These are phyloP conservation scores for Xylaria acuta DNA, from an alignment of 495 filamentous ascomycete genomes.

Conservation along the genomic window DNA sequence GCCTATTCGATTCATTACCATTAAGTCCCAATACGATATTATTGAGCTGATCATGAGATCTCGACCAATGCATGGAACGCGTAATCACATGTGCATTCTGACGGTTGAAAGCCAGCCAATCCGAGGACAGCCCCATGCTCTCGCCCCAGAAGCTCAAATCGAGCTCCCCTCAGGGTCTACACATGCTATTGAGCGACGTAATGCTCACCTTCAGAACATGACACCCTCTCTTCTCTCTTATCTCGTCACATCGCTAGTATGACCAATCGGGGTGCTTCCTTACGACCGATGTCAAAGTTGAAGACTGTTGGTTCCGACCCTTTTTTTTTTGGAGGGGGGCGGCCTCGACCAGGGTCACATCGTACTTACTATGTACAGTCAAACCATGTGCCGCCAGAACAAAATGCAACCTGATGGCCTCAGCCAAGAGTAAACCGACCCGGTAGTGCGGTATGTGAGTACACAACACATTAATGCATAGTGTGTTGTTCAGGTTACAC, in stretches of 20 bases:
- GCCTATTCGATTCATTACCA: neutral
- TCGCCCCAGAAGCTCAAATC: neutral
- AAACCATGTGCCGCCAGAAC: constrained; percentile 5
- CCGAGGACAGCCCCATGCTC: neutral
- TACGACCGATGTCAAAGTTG: neutral
- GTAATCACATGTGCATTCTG: constrained; percentile 7
- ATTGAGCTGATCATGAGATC: neutral
- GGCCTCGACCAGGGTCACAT: constrained; percentile 6
- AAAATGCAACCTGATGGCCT: constrained; percentile 22
- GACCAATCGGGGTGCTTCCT: constrained; percentile 14
- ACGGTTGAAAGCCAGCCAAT: neutral
- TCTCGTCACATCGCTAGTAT: neutral
- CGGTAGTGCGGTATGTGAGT: constrained; percentile 13
- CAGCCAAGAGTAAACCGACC: constrained; percentile 21
- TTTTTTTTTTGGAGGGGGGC: neutral
- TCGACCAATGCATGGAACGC: neutral
- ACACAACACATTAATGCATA: neutral
- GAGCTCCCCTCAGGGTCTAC: neutral
- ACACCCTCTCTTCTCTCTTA: neutral
- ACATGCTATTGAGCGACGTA: neutral
- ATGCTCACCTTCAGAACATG: neutral
- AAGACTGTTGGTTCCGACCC: neutral
- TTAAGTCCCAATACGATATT: neutral
- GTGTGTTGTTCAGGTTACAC: neutral
- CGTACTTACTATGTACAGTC: no score